These are phyloP conservation scores for Dorcoceras hygrometricum DNA, from an alignment of 257 asterid species.

Conservation along the genomic window DNA sequence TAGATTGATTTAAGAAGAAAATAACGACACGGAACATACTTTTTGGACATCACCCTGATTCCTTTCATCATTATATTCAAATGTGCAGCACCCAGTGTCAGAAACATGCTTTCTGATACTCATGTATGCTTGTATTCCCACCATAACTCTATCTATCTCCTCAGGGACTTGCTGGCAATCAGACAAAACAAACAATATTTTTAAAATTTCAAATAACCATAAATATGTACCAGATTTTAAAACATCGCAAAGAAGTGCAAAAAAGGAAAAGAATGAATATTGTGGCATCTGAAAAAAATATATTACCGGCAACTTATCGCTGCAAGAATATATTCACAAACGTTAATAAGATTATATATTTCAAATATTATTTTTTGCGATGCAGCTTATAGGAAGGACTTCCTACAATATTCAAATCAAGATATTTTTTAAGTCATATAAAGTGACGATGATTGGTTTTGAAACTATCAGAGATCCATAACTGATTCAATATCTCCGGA, in stretches of 20 bases:
- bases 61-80: constrained; percentile 55
- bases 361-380: no score
- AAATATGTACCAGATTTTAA: neutral
- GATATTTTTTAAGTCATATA: no score
- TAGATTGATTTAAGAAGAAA: constrained; percentile 2
- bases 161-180: constrained; percentile 90
- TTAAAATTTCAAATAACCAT: neutral
- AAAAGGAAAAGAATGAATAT: no score
- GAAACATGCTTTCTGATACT: constrained; percentile 86
- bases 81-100: constrained; percentile 67
- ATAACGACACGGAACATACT: constrained; percentile 37
- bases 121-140: constrained; percentile 89
- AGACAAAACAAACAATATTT: constrained; percentile 20
- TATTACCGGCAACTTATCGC: neutral
- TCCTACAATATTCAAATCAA: no score
- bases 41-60: constrained; percentile 52
- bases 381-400: neutral
- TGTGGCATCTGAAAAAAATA: no score
- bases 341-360: no score
- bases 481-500: no score
- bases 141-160: constrained; percentile 94
- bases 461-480: no score
- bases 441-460: no score
- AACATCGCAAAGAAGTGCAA: no score
- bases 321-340: neutral